Evolutionary conservation across 495 filamentous ascomycete species (phyloP), one percentile per base, ranked within the genome.

Genomic region (Aspergillus nanangensis): DNA sequence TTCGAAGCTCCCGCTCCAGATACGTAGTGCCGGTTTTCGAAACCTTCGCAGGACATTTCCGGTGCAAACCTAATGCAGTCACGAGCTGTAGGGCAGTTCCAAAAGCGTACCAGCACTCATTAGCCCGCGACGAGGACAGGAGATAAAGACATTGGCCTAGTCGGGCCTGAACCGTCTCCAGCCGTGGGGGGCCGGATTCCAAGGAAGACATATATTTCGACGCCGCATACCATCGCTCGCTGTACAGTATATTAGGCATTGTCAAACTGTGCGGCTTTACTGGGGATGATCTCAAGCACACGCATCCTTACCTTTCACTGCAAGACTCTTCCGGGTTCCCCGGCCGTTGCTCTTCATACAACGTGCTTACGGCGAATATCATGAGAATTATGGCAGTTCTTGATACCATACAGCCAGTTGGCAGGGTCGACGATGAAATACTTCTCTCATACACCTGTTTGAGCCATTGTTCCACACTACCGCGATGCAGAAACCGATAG

Each of bases 51-150:
- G 60, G 53, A 38, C 42, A 57, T 48, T 58, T 70, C 15, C 71
- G 56, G 49, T 75, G 71, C 13, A 75, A 29, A 3, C 71, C 71
- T 14, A 75, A 47, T 1, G 71, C 71, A 3, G 69, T 71, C 4
- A 73, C 69, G 7, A 73, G 53, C 36, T 71, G 71, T 47, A 73
- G 55, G 2, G 71, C 63, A 1, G 69, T 73, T 9, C 71, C 71
- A 56, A 72, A 75, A 8, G 62, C 58, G 48, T 75, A 75, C 71
- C 71, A 75, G 38, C 69, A 71, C 42, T 75, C 70, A 37, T 75
- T 75, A 38, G 70, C 69, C n/a, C 71, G 58, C 2, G 71, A 75
- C 3, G 71, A 70, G 18, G 66, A 67, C 1, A 73, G 51, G 11
- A 75, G 52, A 35, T 70, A 75, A 19, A 75, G 56, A 33, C 70